A percentile compares a stretch with the other conserved stretches of the same genome.
phyloP scores from a whole-genome alignment of 805 yeast species.

The Cyberlindnera americana region DNA sequence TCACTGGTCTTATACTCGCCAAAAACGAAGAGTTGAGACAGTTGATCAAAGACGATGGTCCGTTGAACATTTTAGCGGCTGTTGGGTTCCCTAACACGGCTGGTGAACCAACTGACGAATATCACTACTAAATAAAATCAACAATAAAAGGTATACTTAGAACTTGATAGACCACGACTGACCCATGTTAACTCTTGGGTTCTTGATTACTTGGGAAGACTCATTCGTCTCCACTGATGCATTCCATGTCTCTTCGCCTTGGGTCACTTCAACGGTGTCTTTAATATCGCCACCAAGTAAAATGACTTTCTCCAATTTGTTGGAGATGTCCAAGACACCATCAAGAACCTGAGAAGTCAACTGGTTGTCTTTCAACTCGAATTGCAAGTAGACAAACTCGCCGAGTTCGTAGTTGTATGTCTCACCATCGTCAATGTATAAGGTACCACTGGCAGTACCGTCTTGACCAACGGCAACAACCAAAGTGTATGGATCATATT shows the following conservation, averaged over 20 bases:
- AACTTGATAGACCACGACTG: slow-evolving; percentile 45
- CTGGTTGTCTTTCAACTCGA: slow-evolving; percentile 35
- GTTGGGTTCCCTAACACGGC: slow-evolving; percentile 67
- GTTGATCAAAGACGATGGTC: slow-evolving; percentile 43
- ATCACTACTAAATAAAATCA: slow-evolving; percentile 44
- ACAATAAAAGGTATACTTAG: not conserved
- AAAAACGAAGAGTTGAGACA: slow-evolving; percentile 57
- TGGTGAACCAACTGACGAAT: slow-evolving; percentile 55
- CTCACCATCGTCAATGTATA: slow-evolving; percentile 86
- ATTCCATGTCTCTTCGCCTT: slow-evolving; percentile 37
- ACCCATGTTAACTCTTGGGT: slow-evolving; percentile 47
- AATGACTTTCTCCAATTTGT: slow-evolving; percentile 51
- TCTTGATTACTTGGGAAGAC: slow-evolving; percentile 36
- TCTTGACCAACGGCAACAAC: slow-evolving; percentile 51
- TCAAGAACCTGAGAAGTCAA: slow-evolving; percentile 30
- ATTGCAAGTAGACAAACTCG: slow-evolving; percentile 42
- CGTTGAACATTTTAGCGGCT: slow-evolving; percentile 48
- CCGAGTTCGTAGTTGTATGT: slow-evolving; percentile 54
- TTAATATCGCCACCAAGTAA: slow-evolving; percentile 37
- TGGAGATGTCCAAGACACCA: slow-evolving; percentile 26
- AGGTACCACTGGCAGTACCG: slow-evolving; percentile 50
- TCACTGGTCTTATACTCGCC: slow-evolving; percentile 73
- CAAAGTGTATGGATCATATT: slow-evolving; percentile 75
- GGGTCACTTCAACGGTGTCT: slow-evolving; percentile 29
- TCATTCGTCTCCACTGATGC: slow-evolving; percentile 28